Evolutionary conservation across 1,139 yeast species (phyloP).

Genomic region (Blastobotrys persicus): DNA sequence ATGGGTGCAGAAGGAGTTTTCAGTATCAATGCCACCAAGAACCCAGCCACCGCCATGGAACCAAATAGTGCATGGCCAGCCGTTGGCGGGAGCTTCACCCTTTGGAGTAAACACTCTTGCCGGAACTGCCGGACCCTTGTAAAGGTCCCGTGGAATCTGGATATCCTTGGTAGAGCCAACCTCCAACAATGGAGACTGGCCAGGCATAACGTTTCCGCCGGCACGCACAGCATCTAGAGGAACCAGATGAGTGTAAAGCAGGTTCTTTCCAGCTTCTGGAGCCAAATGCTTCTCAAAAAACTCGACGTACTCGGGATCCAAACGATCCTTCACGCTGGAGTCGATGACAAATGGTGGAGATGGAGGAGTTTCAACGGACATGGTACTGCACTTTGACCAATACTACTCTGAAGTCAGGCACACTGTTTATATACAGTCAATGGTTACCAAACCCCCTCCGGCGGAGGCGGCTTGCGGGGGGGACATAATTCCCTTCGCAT

Average conservation of each 20-base stretch:
- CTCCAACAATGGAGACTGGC: constrained; percentile 39
- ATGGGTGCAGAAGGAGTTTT: constrained; percentile 47
- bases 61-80: constrained; percentile 49
- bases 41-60: constrained; percentile 53
- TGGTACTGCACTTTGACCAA: neutral
- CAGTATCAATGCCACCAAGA: constrained; percentile 47
- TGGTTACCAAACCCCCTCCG: too few relatives aligned
- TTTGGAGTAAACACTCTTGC: constrained; percentile 46
- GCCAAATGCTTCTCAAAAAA: constrained; percentile 39
- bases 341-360: constrained; percentile 13
- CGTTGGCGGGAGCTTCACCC: constrained; percentile 40
- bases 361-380: neutral
- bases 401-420: too few relatives aligned
- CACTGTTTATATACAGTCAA: too few relatives aligned
- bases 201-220: constrained; percentile 50
- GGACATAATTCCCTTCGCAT: too few relatives aligned
- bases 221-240: constrained; percentile 42
- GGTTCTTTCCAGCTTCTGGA: constrained; percentile 34
- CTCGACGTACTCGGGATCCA: constrained; percentile 42
- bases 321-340: constrained; percentile 32
- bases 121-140: constrained; percentile 36
- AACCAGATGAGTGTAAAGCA: constrained; percentile 44
- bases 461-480: too few relatives aligned
- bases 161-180: constrained; percentile 39
- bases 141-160: constrained; percentile 40